A percentile compares a stretch with the other conserved stretches of the same genome.
These are phyloP conservation scores for Spinacia oleracea DNA, from an alignment of 179 eudicot genomes.

Conservation along the genomic window DNA sequence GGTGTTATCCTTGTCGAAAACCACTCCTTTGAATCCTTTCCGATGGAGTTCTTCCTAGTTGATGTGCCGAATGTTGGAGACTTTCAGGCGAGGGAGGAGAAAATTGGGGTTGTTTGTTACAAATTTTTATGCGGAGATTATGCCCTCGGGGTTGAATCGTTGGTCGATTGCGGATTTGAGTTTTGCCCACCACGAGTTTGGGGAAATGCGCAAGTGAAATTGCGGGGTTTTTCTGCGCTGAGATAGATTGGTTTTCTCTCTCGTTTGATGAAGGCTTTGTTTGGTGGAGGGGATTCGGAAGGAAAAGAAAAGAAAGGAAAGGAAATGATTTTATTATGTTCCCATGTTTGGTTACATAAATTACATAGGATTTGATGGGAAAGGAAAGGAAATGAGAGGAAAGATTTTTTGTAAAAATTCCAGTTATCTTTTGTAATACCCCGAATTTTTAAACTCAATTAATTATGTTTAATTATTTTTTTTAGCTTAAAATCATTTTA, in stretches of 20 bases:
- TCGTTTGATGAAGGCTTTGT: no score
- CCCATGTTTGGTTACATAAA: no score
- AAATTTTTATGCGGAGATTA: slow-evolving; percentile 14
- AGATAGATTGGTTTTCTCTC: neutral
- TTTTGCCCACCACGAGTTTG: slow-evolving; percentile 32
- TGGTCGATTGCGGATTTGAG: slow-evolving; percentile 27
- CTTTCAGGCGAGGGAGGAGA: slow-evolving; percentile 22
- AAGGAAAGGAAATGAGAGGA: no score
- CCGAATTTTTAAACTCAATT: no score
- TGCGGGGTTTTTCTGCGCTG: neutral
- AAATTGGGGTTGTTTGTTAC: slow-evolving; percentile 22
- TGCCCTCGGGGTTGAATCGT: slow-evolving; percentile 31
- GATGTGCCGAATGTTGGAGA: slow-evolving; percentile 23
- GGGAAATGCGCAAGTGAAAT: slow-evolving; percentile 14
- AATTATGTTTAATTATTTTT: no score
- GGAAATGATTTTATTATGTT: no score
- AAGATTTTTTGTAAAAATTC: no score
- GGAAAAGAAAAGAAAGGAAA: no score
- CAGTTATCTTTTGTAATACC: no score
- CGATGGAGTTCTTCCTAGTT: slow-evolving; percentile 27
- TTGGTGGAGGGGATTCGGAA: no score
- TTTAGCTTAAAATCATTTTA: no score
- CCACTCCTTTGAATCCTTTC: slow-evolving; percentile 30
- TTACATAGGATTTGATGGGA: no score
- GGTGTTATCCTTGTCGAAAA: slow-evolving; percentile 33